phyloP scores from a whole-genome alignment of 129 eudicot genomes.

The Logfia minima region DNA sequence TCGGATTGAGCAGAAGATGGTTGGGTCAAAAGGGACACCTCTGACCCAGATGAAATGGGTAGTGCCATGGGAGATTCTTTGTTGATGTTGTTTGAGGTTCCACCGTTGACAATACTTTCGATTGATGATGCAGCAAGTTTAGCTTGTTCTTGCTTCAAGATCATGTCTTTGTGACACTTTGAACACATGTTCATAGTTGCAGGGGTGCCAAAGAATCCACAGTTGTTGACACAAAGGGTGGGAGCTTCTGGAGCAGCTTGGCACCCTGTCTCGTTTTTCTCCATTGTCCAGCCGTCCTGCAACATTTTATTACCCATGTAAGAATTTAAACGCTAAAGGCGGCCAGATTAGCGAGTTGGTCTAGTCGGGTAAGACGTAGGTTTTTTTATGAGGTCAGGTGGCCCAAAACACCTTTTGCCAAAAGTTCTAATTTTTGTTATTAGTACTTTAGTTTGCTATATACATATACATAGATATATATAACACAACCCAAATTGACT shows the following conservation, averaged over 20 bases:
- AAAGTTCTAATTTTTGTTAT: not conserved
- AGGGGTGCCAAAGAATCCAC: slow-evolving; percentile 74
- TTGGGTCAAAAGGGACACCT: slow-evolving; percentile 25
- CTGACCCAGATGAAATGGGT: slow-evolving; percentile 32
- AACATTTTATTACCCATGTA: slow-evolving; percentile 1
- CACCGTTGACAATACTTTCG: slow-evolving; percentile 52
- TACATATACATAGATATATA: not conserved
- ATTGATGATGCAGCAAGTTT: slow-evolving; percentile 72
- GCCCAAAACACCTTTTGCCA: not conserved
- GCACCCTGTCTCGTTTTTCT: slow-evolving; percentile 68
- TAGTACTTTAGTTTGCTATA: not conserved
- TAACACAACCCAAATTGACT: not conserved
- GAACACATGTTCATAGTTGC: slow-evolving; percentile 87
- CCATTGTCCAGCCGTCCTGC: slow-evolving; percentile 54
- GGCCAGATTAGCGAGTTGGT: not conserved
- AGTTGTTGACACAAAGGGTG: slow-evolving; percentile 56
- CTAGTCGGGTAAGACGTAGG: too few species aligned
- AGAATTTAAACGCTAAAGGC: not conserved
- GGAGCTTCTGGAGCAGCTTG: slow-evolving; percentile 70
- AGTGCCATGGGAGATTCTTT: not conserved
- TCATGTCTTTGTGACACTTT: slow-evolving; percentile 68
- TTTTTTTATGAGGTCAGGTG: not conserved
- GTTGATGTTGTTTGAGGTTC: slow-evolving; percentile 15
- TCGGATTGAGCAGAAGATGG: slow-evolving; percentile 32
- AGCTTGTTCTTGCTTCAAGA: slow-evolving; percentile 69